Evolutionary conservation across 768 basidiomycete species (phyloP).

Genomic region (Leccinum variicolor): DNA sequence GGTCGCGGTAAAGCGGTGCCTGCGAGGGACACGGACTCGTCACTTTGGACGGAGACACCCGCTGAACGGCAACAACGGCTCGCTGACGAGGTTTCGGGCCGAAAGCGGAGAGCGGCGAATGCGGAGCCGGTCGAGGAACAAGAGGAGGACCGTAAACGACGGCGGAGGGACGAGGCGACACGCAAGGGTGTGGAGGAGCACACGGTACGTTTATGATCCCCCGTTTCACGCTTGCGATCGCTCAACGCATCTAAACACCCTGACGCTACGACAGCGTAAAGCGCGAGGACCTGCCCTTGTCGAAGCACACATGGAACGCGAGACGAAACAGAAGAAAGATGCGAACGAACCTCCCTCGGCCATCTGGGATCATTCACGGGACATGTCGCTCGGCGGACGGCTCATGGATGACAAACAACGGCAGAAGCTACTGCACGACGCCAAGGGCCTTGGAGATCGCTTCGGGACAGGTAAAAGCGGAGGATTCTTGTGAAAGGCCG

Average conservation of each 20-base stretch:
- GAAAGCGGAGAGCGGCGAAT: constrained; percentile 70
- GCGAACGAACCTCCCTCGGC: constrained; percentile 52
- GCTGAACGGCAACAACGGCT: constrained; percentile 86
- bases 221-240: not conserved
- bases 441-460: constrained; percentile 75
- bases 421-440: constrained; percentile 73
- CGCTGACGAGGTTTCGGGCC: constrained; percentile 93
- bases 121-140: constrained; percentile 37
- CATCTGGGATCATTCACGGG: constrained; percentile 91
- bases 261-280: constrained; percentile 34
- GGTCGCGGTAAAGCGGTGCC: constrained; percentile 50
- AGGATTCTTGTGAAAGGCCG: constrained; percentile 46
- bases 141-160: constrained; percentile 47
- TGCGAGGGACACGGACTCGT: constrained; percentile 47
- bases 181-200: constrained; percentile 74
- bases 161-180: constrained; percentile 66
- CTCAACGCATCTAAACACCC: not conserved
- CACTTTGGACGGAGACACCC: constrained; percentile 97
- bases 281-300: constrained; percentile 54
- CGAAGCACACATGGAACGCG: constrained; percentile 44
- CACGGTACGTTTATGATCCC: constrained; percentile 47
- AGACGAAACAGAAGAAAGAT: constrained; percentile 36
- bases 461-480: constrained; percentile 76
- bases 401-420: constrained; percentile 89
- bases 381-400: constrained; percentile 85